Evolutionary conservation across 306 rosid species (phyloP), one percentile per base, ranked within the genome.

Genomic region (Pterocarpus santalinus): DNA sequence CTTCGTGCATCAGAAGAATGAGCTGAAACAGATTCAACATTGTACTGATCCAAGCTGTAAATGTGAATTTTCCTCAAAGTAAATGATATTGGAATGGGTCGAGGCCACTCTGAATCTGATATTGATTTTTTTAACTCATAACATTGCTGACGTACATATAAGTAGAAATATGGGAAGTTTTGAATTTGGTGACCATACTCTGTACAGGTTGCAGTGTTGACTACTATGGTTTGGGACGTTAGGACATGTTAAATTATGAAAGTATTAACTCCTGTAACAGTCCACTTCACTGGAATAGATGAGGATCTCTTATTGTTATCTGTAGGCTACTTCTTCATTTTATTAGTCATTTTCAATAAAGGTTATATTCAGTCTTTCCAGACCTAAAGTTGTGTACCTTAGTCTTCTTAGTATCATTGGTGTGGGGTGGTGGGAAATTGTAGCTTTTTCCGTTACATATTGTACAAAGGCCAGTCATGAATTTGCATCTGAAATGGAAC

Each of bases 131-230:
- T 81, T 65, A 51, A 32, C 65, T 56, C 39, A 34, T 55, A 76
- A 77, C 79, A 75, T 70, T 69, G 49, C 56, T 69, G 43, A 73
- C 53, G 75, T 75, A 76, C 38, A 80, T 75, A 82, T 75, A 71
- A 68, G 77, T 76, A 83, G 61, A 83, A 83, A 51, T 65, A 47
- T 78, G 72, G 69, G 62, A 86, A 51, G 28, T 88, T 88, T 84
- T 80, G 74, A 84, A 73, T 62, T 80, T 38, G 77, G 82, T 66
- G 35, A 81, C 66, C 74, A 79, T 75, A 81, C 52, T 86, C 82
- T 88, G 89, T 75, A 87, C 72, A 91, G 89, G 57, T 76, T 86
- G 44, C 8, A 10, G 73, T 79, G 81, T 80, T 84, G 85, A 82
- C 78, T 75, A 43, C 47, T 73, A 43, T 52, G 64, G 77, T 76